Evolutionary conservation across 306 rosid species (phyloP), one percentile per base, ranked within the genome.

Genomic region (Trifolium dubium): DNA sequence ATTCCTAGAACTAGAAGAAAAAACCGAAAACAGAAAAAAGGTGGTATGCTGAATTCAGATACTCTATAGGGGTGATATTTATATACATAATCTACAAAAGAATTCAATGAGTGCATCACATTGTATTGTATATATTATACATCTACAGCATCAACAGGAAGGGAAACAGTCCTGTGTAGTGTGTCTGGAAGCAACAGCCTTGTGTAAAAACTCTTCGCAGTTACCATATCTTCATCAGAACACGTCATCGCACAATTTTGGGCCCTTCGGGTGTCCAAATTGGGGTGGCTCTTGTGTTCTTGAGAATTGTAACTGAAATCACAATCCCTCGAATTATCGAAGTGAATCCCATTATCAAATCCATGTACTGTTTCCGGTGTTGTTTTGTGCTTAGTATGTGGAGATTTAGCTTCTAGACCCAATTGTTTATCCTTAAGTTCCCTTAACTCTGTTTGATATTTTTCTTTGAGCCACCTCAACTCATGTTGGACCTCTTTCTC

Each of bases 141-240:
- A 87, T 87, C 81, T 79, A 89, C 88, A 71, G 96, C 96, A 85
- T 89, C 95, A 81, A 89, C 90, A 8, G 97, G 96, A 44, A 93
- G 91, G 19, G 97, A 87, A 76, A 85, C 84, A 71, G 97, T 69
- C 73, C 98, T 83, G 67, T 87, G 89, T 73, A 87, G 83, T 46
- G 90, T 75, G 62, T 69, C 83, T 12, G 86, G 89, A 75, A 88
- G 85, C 63, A 88, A 69, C 39, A 82, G 80, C 5, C 83, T 84
- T 66, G 61, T 69, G 83, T 34, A 67, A 29, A 64, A 79, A 66
- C 81, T 79, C 84, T 76, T 85, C 53, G 77, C 71, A 55, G 72
- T 67, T 59, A 51, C 47, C 74, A 44, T 58, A 34, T 62, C 82
- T 35, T 43, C 73, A 8, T 81, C 64, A 63, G 83, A 80, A 76